Conservation (phyloP, 2,329 filamentous ascomycete species). For the Arthroderma sp. region DNA sequence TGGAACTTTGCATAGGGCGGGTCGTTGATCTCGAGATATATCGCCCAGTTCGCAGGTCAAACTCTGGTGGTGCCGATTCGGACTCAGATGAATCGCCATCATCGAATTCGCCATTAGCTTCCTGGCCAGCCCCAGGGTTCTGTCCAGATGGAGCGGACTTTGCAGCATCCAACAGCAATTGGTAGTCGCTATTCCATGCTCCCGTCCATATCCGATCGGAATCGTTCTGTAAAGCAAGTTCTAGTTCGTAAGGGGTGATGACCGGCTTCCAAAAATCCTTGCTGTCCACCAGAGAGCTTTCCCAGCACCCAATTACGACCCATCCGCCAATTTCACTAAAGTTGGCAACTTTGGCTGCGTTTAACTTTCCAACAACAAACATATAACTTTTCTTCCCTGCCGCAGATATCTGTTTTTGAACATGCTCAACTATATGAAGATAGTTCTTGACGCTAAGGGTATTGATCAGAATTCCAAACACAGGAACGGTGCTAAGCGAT, state of each 20-base stretch:
- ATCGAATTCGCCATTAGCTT: slow-evolving; percentile 28
- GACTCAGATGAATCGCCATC: slow-evolving; percentile 51
- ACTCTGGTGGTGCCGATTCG: slow-evolving; percentile 63
- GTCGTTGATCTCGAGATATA: slow-evolving; percentile 69
- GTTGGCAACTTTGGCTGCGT: slow-evolving; percentile 90
- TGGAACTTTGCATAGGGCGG: slow-evolving; percentile 29
- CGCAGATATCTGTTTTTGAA: slow-evolving; percentile 57
- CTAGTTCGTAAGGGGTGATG: slow-evolving; percentile 88
- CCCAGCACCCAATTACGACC: slow-evolving; percentile 97
- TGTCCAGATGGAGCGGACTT: slow-evolving; percentile 12
- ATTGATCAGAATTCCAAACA: slow-evolving; percentile 92
- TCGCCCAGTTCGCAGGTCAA: slow-evolving; percentile 76
- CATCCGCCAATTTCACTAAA: slow-evolving; percentile 91
- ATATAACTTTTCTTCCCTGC: slow-evolving; percentile 93
- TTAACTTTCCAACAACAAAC: slow-evolving; percentile 92
- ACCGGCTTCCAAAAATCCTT: slow-evolving; percentile 79
- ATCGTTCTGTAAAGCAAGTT: slow-evolving; percentile 62
- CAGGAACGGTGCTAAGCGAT: slow-evolving; percentile 61
- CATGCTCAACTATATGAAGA: slow-evolving; percentile 60
- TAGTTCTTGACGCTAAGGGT: slow-evolving; percentile 89
- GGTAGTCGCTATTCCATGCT: slow-evolving; percentile 79
- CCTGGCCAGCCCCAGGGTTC: slow-evolving; percentile 4
- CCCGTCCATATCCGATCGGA: slow-evolving; percentile 70
- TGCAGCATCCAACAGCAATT: slow-evolving; percentile 44
- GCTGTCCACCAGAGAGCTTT: slow-evolving; percentile 82